Evolutionary conservation across 257 asterid species (phyloP).

Genomic region (Nicotiana tabacum): DNA sequence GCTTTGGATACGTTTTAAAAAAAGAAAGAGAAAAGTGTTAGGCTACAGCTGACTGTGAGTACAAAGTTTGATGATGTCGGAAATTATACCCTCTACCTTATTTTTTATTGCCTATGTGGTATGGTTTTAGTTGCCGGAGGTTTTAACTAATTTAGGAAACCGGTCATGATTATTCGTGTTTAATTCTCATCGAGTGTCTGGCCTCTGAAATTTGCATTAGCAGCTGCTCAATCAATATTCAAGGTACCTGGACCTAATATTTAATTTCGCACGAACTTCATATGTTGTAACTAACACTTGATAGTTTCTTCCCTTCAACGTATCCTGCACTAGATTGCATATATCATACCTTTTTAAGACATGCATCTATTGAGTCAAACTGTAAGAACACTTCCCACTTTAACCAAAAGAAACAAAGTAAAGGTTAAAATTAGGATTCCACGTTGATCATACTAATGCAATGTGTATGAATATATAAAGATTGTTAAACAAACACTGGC

Average conservation of each 20-base stretch:
- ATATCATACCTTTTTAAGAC: neutral
- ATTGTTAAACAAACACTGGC: too few relatives aligned
- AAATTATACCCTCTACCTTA: neutral
- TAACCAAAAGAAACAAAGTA: neutral
- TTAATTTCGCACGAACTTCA: neutral
- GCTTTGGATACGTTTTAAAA: slow-evolving; percentile 7
- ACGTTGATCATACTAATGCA: neutral
- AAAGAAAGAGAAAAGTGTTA: neutral
- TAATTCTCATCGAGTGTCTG: neutral
- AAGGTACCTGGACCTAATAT: neutral
- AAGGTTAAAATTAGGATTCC: neutral
- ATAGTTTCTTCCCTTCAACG: neutral
- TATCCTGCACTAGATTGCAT: neutral
- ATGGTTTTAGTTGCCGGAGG: neutral
- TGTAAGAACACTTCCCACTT: neutral
- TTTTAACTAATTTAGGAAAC: neutral
- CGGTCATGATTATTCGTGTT: neutral
- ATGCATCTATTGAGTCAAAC: neutral
- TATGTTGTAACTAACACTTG: neutral
- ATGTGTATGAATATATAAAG: too few relatives aligned
- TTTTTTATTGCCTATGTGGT: too few relatives aligned
- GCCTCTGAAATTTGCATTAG: neutral
- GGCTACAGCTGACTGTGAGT: neutral
- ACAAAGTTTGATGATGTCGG: neutral
- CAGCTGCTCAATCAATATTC: neutral